phyloP scores from a whole-genome alignment of 75 land plant genomes.

The Pinus taeda region DNA sequence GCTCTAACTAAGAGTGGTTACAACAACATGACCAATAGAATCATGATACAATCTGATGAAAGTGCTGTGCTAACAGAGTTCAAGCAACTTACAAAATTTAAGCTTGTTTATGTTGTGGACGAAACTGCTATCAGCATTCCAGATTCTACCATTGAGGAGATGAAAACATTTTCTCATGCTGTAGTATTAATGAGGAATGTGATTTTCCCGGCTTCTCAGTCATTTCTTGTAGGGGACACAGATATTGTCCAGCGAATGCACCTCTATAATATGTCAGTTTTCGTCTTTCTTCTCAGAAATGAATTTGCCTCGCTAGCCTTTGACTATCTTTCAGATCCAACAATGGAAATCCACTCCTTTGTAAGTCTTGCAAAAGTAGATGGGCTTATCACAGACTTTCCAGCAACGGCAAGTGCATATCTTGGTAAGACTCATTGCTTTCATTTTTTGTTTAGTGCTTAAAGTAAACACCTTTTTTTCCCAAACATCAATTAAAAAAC shows the following conservation, averaged over 20 bases:
- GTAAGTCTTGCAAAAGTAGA: constrained; percentile 38
- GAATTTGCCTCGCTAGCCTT: constrained; percentile 44
- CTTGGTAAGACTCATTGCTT: constrained; percentile 40
- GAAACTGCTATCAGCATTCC: constrained; percentile 24
- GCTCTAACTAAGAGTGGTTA: background rate
- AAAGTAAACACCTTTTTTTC: background rate
- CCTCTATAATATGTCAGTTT: constrained; percentile 61
- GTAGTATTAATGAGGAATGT: constrained; percentile 40
- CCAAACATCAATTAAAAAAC: background rate
- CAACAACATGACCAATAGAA: background rate
- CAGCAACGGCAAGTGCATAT: constrained; percentile 60
- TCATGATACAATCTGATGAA: constrained; percentile 71
- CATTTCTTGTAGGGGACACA: constrained; percentile 35
- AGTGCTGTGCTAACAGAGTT: constrained; percentile 25
- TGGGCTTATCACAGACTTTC: constrained; percentile 79
- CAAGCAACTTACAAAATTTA: constrained; percentile 18
- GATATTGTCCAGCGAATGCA: constrained; percentile 4
- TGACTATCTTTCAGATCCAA: constrained; percentile 72
- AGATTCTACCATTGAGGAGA: constrained; percentile 20
- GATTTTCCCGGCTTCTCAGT: constrained; percentile 8
- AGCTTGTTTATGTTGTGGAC: constrained; percentile 26
- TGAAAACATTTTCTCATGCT: constrained; percentile 45
- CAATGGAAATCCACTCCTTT: background rate
- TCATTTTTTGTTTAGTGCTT: background rate
- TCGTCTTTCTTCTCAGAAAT: constrained; percentile 47